These are phyloP conservation scores for Aspergillus unguis DNA, from an alignment of 2,329 filamentous ascomycete species.

Conservation along the genomic window DNA sequence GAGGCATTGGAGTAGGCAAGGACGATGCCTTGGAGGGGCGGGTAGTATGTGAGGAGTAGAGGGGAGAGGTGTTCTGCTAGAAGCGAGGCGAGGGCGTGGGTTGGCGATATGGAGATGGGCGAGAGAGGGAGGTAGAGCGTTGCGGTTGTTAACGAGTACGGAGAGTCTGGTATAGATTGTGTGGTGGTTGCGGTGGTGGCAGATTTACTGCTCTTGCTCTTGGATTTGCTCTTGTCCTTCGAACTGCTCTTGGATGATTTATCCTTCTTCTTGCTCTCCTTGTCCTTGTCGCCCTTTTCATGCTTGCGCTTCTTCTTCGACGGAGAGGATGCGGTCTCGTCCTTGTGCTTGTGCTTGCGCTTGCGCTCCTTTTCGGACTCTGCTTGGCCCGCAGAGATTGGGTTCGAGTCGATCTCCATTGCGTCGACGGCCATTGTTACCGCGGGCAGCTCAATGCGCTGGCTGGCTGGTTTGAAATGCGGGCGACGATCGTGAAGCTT, in stretches of 20 bases:
- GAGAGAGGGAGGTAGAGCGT: constrained; percentile 67
- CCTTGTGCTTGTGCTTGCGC: constrained; percentile 47
- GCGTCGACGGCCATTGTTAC: constrained; percentile 36
- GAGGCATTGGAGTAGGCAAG: constrained; percentile 51
- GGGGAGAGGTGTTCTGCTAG: constrained; percentile 61
- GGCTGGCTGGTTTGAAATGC: neutral
- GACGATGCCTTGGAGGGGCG: constrained; percentile 57
- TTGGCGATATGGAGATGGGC: constrained; percentile 52
- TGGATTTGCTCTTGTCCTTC: constrained; percentile 19
- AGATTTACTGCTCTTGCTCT: constrained; percentile 29
- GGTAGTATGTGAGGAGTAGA: constrained; percentile 61
- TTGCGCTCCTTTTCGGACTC: constrained; percentile 39
- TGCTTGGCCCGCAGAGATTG: constrained; percentile 17
- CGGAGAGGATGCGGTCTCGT: constrained; percentile 35
- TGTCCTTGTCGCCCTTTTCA: constrained; percentile 20
- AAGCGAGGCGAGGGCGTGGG: constrained; percentile 54
- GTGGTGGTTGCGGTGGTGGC: constrained; percentile 19
- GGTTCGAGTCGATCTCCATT: constrained; percentile 39
- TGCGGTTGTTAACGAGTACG: constrained; percentile 74
- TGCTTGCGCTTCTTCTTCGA: constrained; percentile 43
- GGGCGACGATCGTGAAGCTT: constrained; percentile 21
- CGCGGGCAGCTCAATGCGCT: constrained; percentile 12
- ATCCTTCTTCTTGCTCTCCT: constrained; percentile 19
- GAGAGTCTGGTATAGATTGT: constrained; percentile 51
- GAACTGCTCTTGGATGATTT: constrained; percentile 11